phyloP scores from a whole-genome alignment of 441 rosid genomes.

The Brassica balearica region DNA sequence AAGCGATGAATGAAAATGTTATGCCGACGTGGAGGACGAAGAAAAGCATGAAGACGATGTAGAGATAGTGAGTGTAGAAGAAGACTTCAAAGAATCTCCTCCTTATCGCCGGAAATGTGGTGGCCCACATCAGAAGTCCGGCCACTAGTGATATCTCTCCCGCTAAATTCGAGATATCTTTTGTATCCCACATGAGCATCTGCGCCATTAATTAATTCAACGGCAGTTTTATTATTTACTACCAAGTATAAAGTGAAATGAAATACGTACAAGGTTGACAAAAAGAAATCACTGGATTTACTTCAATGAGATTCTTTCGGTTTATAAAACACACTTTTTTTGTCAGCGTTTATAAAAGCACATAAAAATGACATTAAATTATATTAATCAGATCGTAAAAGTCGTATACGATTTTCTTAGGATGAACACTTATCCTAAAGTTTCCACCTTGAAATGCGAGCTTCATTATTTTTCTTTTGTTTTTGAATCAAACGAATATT shows the following conservation, averaged over 20 bases:
- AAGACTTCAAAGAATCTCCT: conserved; percentile 67
- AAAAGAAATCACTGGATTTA: neutral
- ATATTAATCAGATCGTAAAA: too few species aligned
- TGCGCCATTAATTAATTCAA: conserved; percentile 28
- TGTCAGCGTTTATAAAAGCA: neutral
- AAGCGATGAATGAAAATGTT: conserved; percentile 49
- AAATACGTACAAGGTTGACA: neutral
- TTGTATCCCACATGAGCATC: conserved; percentile 57
- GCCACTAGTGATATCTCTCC: conserved; percentile 61
- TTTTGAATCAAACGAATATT: neutral
- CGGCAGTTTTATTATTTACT: neutral
- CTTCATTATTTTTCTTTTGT: neutral
- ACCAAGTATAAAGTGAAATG: neutral
- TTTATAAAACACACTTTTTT: neutral
- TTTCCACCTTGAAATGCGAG: conserved; percentile 25
- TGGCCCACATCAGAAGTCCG: conserved; percentile 61
- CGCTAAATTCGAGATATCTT: conserved; percentile 53
- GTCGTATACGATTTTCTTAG: too few species aligned
- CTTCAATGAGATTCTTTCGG: conserved; percentile 2
- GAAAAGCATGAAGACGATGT: conserved; percentile 63
- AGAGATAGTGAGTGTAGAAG: conserved; percentile 68
- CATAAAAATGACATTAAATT: neutral
- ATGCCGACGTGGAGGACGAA: conserved; percentile 70
- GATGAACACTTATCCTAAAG: neutral
- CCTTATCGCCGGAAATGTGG: conserved; percentile 58